Evolutionary conservation across 352 stramenopile species (phyloP), one percentile per base, ranked within the genome.

Genomic region (Phytophthora citrophthora): DNA sequence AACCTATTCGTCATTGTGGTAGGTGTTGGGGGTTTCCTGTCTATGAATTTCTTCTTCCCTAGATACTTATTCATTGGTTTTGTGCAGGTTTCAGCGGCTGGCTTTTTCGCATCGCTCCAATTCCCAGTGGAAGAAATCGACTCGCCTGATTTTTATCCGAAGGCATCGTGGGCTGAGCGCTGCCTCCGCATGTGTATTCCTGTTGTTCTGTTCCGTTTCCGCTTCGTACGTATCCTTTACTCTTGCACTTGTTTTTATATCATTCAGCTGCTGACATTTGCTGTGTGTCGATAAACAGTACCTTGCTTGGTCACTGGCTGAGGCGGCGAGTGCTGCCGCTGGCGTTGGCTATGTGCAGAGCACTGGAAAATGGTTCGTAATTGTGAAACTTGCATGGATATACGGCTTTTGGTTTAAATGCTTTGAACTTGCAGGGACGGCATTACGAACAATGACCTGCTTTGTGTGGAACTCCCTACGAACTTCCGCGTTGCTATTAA

Each of bases 401-500:
- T 40, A 2, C 12, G 26, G 3, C 16, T 18, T 8, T 41, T 32
- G 43, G 29, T 27, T 23, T 29, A 5, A 15, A 32, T 49, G 29
- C 29, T 34, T 13, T 34, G 29, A 34, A 34, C 29, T 12, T 12
- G 29, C 9, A 93, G 84, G 87, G 84, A 94, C 61, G 88, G 88
- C 13, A 91, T 95, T 66, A 94, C 79, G 16, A 95, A 94, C 73
- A 94, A 94, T 55, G 81, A 94, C 57, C 78, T 95, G 38, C 60
- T 95, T 4, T 92, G 82, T 36, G 88, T 95, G 8, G 88, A 95
- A 57, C n/a, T 93, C 2, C 88, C 88, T n/a, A 85, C 79, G n/a
- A 95, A 90, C 63, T 76, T 95, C 51, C 88, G 88, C 43, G 86
- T 93, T 16, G 86, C 82, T 20, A 94, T 94, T 61, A 95, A 95